A percentile compares a stretch with the other conserved stretches of the same genome.
Conservation (phyloP, 768 basidiomycete genomes). For the Obba rivulosa region DNA sequence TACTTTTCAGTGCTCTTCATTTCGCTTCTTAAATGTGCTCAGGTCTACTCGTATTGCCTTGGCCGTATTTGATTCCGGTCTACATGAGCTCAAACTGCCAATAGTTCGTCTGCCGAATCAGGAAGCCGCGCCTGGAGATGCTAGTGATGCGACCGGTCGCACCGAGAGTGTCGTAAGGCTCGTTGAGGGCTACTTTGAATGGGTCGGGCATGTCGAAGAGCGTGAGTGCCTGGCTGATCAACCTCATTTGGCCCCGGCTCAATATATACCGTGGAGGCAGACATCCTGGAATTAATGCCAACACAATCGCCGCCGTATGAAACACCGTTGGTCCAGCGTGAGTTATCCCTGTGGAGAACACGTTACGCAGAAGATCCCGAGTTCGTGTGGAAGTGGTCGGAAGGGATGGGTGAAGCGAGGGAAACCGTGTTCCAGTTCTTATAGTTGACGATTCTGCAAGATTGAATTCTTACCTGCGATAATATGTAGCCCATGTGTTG, state of each 20-base stretch:
- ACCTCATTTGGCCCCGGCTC: too few species aligned
- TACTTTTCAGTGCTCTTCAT: slow-evolving; percentile 5
- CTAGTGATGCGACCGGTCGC: slow-evolving; percentile 1
- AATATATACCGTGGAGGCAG: too few species aligned
- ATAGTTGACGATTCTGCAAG: too few species aligned
- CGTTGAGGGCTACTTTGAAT: slow-evolving; percentile 52
- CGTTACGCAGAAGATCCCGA: neutral
- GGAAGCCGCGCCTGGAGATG: slow-evolving; percentile 12
- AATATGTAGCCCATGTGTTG: too few species aligned
- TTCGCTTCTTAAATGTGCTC: slow-evolving; percentile 3
- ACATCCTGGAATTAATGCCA: too few species aligned
- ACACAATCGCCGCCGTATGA: neutral
- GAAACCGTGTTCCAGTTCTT: too few species aligned
- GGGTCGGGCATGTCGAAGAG: slow-evolving; percentile 39
- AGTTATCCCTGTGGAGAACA: neutral
- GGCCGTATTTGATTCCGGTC: slow-evolving; percentile 55
- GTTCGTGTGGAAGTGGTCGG: slow-evolving; percentile 12
- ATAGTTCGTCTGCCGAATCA: slow-evolving; percentile 13
- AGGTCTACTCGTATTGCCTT: slow-evolving; percentile 28
- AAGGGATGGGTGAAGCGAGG: neutral
- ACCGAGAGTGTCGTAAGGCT: slow-evolving; percentile 34
- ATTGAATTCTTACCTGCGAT: too few species aligned
- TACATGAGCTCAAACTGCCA: slow-evolving; percentile 25
- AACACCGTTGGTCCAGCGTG: neutral
- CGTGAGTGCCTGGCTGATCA: slow-evolving; percentile 24